Percentiles rank a stretch among this genome's conserved stretches.
These are phyloP conservation scores for Populus hybrid DNA, from an alignment of 441 rosid genomes.

Conservation along the genomic window DNA sequence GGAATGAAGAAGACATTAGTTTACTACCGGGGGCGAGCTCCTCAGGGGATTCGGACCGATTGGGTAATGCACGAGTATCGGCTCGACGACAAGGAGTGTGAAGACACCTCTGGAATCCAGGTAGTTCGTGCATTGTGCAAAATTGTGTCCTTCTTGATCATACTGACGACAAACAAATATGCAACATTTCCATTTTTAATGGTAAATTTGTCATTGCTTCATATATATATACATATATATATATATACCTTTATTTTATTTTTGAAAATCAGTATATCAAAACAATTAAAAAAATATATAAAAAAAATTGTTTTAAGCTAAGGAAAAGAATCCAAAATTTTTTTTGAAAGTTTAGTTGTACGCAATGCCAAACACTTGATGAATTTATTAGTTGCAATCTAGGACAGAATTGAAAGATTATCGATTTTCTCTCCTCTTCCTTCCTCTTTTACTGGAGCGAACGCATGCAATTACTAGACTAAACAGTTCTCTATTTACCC, in stretches of 20 bases:
- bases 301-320: too few relatives aligned
- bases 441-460: neutral
- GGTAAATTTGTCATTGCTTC: too few relatives aligned
- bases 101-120: slow-evolving; percentile 75
- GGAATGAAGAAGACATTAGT: slow-evolving; percentile 97
- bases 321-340: too few relatives aligned
- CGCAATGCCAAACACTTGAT: too few relatives aligned
- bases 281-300: too few relatives aligned
- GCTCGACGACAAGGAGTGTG: slow-evolving; percentile 78
- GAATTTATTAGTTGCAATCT: neutral
- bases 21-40: slow-evolving; percentile 85
- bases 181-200: neutral
- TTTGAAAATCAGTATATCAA: too few relatives aligned
- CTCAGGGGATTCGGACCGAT: slow-evolving; percentile 82
- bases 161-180: neutral
- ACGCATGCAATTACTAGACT: neutral
- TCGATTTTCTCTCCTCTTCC: neutral
- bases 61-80: slow-evolving; percentile 99
- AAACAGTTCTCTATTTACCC: neutral
- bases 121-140: slow-evolving; percentile 35
- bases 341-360: too few relatives aligned
- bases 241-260: too few relatives aligned
- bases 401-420: neutral
- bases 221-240: too few relatives aligned
- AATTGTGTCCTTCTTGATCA: neutral